These are phyloP conservation scores for Lactarius psammicola DNA, from an alignment of 768 basidiomycete genomes.

Conservation along the genomic window DNA sequence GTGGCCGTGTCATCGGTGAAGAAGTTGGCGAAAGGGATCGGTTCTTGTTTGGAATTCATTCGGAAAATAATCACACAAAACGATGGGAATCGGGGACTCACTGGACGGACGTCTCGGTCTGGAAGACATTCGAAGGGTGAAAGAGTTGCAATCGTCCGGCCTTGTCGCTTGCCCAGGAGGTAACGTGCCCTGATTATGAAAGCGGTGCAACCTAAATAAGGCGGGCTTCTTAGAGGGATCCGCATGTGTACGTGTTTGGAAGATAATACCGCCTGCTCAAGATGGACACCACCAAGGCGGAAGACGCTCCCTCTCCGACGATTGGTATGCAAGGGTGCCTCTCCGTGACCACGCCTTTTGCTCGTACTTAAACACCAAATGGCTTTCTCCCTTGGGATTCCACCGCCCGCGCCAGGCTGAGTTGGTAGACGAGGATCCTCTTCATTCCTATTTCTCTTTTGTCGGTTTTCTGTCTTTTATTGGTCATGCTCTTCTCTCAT, in stretches of 20 bases:
- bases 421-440: conserved; percentile 21
- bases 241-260: conserved; percentile 1
- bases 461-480: background rate
- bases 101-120: background rate
- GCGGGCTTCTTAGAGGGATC: background rate
- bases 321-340: conserved; percentile 4
- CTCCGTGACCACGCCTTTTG: conserved; percentile 19
- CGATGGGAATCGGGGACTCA: background rate
- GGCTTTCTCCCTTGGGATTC: conserved; percentile 23
- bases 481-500: conserved; percentile 21
- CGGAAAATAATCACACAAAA: background rate
- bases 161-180: conserved; percentile 5
- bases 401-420: conserved; percentile 17
- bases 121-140: background rate
- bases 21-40: conserved; percentile 14
- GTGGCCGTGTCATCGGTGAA: conserved; percentile 23
- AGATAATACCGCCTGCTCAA: background rate
- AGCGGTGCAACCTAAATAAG: background rate
- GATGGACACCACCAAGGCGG: background rate
- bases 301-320: background rate
- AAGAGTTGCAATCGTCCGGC: conserved; percentile 7
- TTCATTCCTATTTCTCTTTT: conserved; percentile 10
- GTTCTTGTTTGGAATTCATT: background rate
- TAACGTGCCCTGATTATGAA: conserved; percentile 2
- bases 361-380: conserved; percentile 29